These are phyloP conservation scores for Leucosporidium yakuticum DNA, from an alignment of 768 basidiomycete genomes.

Conservation along the genomic window DNA sequence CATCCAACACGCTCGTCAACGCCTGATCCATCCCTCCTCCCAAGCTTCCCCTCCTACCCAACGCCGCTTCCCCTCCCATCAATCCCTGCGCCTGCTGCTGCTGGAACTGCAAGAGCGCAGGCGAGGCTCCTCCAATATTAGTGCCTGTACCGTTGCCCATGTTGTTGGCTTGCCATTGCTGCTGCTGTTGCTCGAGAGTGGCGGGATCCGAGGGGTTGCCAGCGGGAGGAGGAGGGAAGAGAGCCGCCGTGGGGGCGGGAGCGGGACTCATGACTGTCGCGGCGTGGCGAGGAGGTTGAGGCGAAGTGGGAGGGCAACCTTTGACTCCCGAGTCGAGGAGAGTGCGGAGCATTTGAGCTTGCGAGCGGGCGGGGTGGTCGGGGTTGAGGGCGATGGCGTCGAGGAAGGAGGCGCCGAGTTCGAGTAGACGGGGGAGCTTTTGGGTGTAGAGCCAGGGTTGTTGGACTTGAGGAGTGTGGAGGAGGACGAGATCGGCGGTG, in stretches of 20 bases:
- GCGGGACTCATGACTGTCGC: not conserved
- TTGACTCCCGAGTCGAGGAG: constrained; percentile 29
- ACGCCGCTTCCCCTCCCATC: not conserved
- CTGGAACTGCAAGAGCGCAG: not conserved
- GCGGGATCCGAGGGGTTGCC: not conserved
- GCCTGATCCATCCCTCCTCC: constrained; percentile 26
- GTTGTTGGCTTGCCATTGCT: not conserved
- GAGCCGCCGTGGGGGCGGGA: not conserved
- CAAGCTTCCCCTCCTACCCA: not conserved
- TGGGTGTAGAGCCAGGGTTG: constrained; percentile 29
- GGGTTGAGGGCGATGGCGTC: constrained; percentile 27
- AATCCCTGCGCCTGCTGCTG: not conserved
- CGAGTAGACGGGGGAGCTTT: constrained; percentile 34
- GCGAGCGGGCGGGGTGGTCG: constrained; percentile 23
- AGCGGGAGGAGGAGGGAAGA: not conserved
- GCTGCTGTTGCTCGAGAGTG: not conserved
- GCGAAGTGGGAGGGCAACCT: not conserved
- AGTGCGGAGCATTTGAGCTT: constrained; percentile 27
- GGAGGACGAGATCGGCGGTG: constrained; percentile 29
- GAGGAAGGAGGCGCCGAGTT: constrained; percentile 33
- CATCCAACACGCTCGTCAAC: constrained; percentile 22
- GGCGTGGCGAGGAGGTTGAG: not conserved
- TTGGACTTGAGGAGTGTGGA: constrained; percentile 14
- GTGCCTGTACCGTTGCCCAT: not conserved
- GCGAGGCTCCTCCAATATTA: no score